Percentiles rank a stretch among this genome's conserved stretches.
Conservation (phyloP, 345 rosid species). For the Arabidopsis arenosa region DNA sequence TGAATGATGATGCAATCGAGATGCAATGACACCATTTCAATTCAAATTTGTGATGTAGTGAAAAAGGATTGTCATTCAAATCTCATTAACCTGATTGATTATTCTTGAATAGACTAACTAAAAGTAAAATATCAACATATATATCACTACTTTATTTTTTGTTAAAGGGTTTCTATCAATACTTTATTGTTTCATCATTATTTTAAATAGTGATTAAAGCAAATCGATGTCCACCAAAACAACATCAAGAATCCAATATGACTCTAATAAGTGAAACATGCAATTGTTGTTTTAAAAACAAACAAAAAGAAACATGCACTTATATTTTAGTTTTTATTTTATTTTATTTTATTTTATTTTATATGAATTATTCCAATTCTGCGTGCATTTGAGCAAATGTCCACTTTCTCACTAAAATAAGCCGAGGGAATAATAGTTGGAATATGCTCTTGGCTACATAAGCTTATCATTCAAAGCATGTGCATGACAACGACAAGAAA, state of each 20-base stretch:
- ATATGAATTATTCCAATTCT: neutral
- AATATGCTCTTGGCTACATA: slow-evolving; percentile 22
- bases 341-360: neutral
- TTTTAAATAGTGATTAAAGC: slow-evolving; percentile 17
- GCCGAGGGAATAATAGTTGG: slow-evolving; percentile 26
- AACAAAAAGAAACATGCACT: slow-evolving; percentile 20
- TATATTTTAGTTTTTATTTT: neutral
- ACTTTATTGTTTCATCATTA: slow-evolving; percentile 6
- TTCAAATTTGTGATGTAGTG: too few relatives aligned
- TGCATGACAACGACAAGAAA: slow-evolving; percentile 18
- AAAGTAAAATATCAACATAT: slow-evolving; percentile 18
- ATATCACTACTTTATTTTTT: neutral
- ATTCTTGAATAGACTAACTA: slow-evolving; percentile 3
- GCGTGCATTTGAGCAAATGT: slow-evolving; percentile 29
- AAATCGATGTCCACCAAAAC: slow-evolving; percentile 39
- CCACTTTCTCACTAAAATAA: slow-evolving; percentile 22
- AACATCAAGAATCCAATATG: slow-evolving; percentile 43
- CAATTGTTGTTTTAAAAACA: slow-evolving; percentile 22
- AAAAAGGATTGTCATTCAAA: neutral
- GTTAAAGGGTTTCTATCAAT: neutral
- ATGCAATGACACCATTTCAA: too few relatives aligned
- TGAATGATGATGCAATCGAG: too few relatives aligned
- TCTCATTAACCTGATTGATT: neutral
- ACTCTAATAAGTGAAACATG: slow-evolving; percentile 40
- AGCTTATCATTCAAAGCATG: slow-evolving; percentile 31